Evolutionary conservation across 139 green algal genomes (phyloP), one percentile per base, ranked within the genome.

Genomic region (Picochlorum sp.): DNA sequence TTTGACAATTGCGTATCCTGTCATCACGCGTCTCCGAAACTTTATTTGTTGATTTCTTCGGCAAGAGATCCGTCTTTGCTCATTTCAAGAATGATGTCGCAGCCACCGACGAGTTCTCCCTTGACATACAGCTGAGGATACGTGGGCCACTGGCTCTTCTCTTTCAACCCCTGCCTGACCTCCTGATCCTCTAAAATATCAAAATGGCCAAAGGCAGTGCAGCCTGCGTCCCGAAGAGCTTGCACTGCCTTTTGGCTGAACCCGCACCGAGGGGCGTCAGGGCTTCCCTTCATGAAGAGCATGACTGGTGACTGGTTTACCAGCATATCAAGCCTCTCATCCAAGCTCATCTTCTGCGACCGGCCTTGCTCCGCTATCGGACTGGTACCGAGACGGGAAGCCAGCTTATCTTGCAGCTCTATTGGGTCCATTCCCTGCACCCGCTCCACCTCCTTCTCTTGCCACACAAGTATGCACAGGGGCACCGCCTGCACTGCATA

Each of bases 251-350:
- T 74, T 3, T 69, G 34, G 56, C 76, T 89, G 80, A 97, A 97
- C 6, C 91, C 91, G 68, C 91, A 97, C 21, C 82, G 72, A 0
- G 91, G 91, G 13, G 63, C 68, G 15, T 88, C 79, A 3, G 78
- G 81, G 3, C 47, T 80, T 21, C 69, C 89, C 79, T 96, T 94
- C 88, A 96, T 92, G 71, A 95, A 95, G n/a, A 95, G 74, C 64
- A 92, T 66, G 23, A 94, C 75, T 2, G 77, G 74, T 4, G 69
- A 20, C 2, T 50, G 60, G 1, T 64, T 46, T 3, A 89, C 66
- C 32, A 95, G 74, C 15, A 30, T 52, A 61, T 88, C 76, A 30
- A 94, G 80, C 21, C 77, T 64, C 21, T 68, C 52, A 9, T 56
- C 69, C 37, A 54, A 54, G n/a, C 47, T 20, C n/a, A 21, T 26